Evolutionary conservation across 2,329 filamentous ascomycete species (phyloP).

Genomic region (Zymoseptoria passerinii): DNA sequence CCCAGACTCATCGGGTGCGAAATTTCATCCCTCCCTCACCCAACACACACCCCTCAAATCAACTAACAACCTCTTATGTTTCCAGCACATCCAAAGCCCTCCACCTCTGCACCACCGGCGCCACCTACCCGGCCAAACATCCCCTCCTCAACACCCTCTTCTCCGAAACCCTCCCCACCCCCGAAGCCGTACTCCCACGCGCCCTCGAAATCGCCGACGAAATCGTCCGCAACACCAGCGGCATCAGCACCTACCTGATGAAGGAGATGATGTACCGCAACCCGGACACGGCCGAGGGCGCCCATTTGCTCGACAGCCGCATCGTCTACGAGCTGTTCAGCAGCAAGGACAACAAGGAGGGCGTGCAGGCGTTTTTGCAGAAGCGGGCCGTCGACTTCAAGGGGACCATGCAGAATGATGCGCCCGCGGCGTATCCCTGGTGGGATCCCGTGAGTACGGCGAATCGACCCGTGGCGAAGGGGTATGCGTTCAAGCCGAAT

Average conservation of each 20-base stretch:
- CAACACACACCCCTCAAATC: neutral
- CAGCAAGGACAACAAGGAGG: conserved; percentile 57
- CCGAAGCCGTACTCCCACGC: conserved; percentile 53
- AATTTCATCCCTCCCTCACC: neutral
- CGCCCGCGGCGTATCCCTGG: conserved; percentile 58
- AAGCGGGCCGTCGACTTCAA: conserved; percentile 57
- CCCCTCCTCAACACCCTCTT: conserved; percentile 53
- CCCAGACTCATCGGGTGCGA: conserved; percentile 56
- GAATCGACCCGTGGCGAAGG: conserved; percentile 31
- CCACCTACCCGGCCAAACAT: conserved; percentile 44
- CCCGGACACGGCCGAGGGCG: conserved; percentile 53
- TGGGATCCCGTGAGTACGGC: conserved; percentile 51
- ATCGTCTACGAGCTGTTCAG: conserved; percentile 55
- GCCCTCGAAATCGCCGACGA: conserved; percentile 60
- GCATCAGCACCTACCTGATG: conserved; percentile 57
- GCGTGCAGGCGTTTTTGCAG: conserved; percentile 60
- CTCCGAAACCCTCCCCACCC: conserved; percentile 52
- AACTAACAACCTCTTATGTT: neutral
- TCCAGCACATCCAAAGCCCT: conserved; percentile 47
- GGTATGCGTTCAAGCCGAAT: conserved; percentile 22
- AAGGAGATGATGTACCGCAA: conserved; percentile 61
- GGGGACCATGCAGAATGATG: conserved; percentile 52
- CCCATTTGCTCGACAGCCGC: conserved; percentile 61
- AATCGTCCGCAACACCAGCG: conserved; percentile 57
- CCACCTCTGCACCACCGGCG: conserved; percentile 59